Base-by-base conservation (phyloP, 2,329 filamentous ascomycete species). In the Xylaria sp. region DNA sequence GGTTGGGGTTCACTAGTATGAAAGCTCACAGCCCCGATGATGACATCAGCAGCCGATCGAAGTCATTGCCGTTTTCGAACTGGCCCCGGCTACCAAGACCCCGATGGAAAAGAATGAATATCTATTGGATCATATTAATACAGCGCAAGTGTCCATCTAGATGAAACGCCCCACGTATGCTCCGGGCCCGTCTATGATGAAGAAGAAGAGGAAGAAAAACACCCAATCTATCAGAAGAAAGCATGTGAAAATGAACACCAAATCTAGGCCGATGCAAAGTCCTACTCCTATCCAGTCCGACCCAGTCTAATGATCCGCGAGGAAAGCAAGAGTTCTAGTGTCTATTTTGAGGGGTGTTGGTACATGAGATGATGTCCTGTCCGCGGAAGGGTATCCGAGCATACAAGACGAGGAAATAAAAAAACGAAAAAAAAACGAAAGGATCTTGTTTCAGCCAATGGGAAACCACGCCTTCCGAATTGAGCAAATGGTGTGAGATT, bases 91-190 rank as follows among this genome's bases (percentile, higher is more conserved):
- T 41, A 36, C 46, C 25, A 23, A 33, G 31, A 43, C 18, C n/a
- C 48, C n/a, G 18, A 48, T 20, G 9, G 33, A 52, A 55, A 31
- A 31, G 36, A 64, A 49, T 31, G 54, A 54, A 60, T n/a, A 13
- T 58, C 20, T 59, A 68, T 60, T 64, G 56, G 31, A 23, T 28
- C n/a, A 51, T 43, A 64, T 18, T 36, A 55, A 60, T 55, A 54
- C 25, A 25, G 46, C 4, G 43, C 49, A 54, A 56, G 28, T 51
- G 41, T 25, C 33, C 49, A 41, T 67, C 49, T 48, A 60, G 25
- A 63, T 56, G 66, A 64, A 68, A 68, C 66, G 66, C 66, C 62
- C 51, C 36, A 52, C 51, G 31, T 57, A 61, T 64, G 62, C 62
- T 46, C 33, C 33, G 7, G 23, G 60, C 13, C 33, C 13, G 43